Evolutionary conservation across 2,329 filamentous ascomycete genomes (phyloP).

Genomic region (Diatrype stigma): DNA sequence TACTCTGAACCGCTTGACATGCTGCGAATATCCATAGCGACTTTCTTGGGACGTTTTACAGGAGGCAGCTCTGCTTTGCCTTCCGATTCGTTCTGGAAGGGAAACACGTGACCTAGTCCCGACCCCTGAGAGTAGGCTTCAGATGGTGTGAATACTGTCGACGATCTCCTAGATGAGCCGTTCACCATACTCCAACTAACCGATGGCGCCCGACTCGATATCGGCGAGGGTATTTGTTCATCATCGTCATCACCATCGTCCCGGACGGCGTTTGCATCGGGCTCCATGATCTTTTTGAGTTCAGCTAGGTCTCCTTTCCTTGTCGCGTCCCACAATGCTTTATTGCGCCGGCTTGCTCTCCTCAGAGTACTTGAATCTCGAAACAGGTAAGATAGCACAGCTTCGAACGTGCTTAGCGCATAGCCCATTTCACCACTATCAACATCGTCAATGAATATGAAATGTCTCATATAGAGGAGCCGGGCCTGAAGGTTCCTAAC

Average conservation of each 20-base stretch:
- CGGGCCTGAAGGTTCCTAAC: slow-evolving; percentile 84
- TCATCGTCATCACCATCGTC: slow-evolving; percentile 44
- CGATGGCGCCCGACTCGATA: slow-evolving; percentile 42
- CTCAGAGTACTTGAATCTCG: slow-evolving; percentile 78
- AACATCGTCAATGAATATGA: slow-evolving; percentile 96
- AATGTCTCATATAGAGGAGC: slow-evolving; percentile 91
- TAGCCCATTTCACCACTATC: slow-evolving; percentile 96
- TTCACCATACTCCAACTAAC: slow-evolving; percentile 45
- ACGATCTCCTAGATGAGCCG: slow-evolving; percentile 40
- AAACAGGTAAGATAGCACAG: slow-evolving; percentile 82
- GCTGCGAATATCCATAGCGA: slow-evolving; percentile 86
- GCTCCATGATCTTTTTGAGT: slow-evolving; percentile 76
- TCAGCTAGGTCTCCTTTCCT: slow-evolving; percentile 72
- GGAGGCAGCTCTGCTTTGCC: slow-evolving; percentile 31
- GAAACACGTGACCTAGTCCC: slow-evolving; percentile 80
- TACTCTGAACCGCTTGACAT: slow-evolving; percentile 81
- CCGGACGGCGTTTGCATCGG: slow-evolving; percentile 45
- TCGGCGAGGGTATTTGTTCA: slow-evolving; percentile 28
- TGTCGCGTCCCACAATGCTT: slow-evolving; percentile 80
- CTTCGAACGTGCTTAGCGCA: slow-evolving; percentile 91
- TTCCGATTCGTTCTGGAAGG: slow-evolving; percentile 66
- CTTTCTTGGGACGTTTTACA: slow-evolving; percentile 64
- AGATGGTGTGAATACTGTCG: slow-evolving; percentile 36
- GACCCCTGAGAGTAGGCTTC: slow-evolving; percentile 53
- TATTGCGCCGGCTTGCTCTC: slow-evolving; percentile 81